phyloP scores from a whole-genome alignment of 2,329 filamentous ascomycete genomes.

The Aspergillus hiratsukae region DNA sequence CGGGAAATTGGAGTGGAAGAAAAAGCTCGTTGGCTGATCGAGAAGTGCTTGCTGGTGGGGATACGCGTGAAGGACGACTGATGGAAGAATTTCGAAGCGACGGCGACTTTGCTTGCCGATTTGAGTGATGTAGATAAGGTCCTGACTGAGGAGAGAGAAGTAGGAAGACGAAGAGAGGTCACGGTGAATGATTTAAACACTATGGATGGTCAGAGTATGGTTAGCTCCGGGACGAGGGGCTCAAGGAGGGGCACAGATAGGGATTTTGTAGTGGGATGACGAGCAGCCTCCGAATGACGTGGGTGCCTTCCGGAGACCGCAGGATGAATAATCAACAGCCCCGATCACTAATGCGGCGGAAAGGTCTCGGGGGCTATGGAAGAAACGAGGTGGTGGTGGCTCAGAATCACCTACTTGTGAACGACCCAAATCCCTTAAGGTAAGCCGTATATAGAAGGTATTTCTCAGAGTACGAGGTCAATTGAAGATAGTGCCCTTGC shows the following conservation, averaged over 20 bases:
- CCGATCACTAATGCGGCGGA: neutral
- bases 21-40: slow-evolving; percentile 22
- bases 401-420: neutral
- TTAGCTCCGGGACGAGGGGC: slow-evolving; percentile 19
- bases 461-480: slow-evolving; percentile 8
- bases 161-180: slow-evolving; percentile 19
- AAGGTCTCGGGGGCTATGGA: slow-evolving; percentile 4
- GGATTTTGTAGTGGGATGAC: slow-evolving; percentile 24
- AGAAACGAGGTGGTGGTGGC: slow-evolving; percentile 1
- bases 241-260: slow-evolving; percentile 19
- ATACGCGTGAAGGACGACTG: slow-evolving; percentile 4
- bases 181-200: slow-evolving; percentile 25
- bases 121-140: neutral
- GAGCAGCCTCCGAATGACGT: slow-evolving; percentile 23
- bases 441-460: slow-evolving; percentile 6
- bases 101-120: slow-evolving; percentile 4
- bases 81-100: slow-evolving; percentile 9
- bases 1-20: slow-evolving; percentile 30
- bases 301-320: neutral
- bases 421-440: neutral
- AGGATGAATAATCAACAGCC: slow-evolving; percentile 22
- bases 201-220: slow-evolving; percentile 9
- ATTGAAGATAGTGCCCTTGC: neutral
- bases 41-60: neutral
- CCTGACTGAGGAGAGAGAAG: slow-evolving; percentile 13